Evolutionary conservation across 2,329 filamentous ascomycete species (phyloP).

Genomic region (Colletotrichum acutatum): DNA sequence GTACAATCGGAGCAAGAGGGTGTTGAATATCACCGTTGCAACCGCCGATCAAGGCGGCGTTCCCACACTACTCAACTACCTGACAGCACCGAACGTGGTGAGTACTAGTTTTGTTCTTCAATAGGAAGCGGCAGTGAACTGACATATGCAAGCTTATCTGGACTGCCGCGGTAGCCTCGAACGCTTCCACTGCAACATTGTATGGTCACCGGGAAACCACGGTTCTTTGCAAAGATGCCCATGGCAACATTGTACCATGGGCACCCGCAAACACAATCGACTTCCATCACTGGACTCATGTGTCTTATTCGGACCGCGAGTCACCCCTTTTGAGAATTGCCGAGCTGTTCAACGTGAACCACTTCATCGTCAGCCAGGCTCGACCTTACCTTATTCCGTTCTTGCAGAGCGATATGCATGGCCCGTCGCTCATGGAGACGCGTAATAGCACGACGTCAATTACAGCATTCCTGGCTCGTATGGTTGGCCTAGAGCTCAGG

Average conservation of each 20-base stretch:
- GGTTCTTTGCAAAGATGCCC: slow-evolving; percentile 82
- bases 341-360: slow-evolving; percentile 91
- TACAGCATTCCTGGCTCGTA: slow-evolving; percentile 69
- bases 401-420: slow-evolving; percentile 82
- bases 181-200: slow-evolving; percentile 72
- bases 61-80: slow-evolving; percentile 88
- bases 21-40: slow-evolving; percentile 92
- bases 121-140: background rate
- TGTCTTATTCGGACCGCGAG: slow-evolving; percentile 73
- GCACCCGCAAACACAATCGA: slow-evolving; percentile 69
- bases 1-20: slow-evolving; percentile 83
- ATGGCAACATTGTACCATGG: slow-evolving; percentile 80
- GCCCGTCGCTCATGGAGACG: slow-evolving; percentile 71
- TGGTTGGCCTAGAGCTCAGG: slow-evolving; percentile 80
- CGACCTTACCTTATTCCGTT: slow-evolving; percentile 91
- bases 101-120: slow-evolving; percentile 47
- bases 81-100: slow-evolving; percentile 93
- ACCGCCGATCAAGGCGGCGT: slow-evolving; percentile 79
- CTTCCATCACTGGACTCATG: slow-evolving; percentile 76
- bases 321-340: slow-evolving; percentile 76
- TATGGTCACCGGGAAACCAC: slow-evolving; percentile 72
- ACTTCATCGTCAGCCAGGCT: slow-evolving; percentile 94
- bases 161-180: slow-evolving; percentile 82
- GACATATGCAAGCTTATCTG: slow-evolving; percentile 72
- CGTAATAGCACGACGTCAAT: slow-evolving; percentile 68